Base-by-base conservation (phyloP, 2,329 filamentous ascomycete species). In the Diaporthe citrichinensis region DNA sequence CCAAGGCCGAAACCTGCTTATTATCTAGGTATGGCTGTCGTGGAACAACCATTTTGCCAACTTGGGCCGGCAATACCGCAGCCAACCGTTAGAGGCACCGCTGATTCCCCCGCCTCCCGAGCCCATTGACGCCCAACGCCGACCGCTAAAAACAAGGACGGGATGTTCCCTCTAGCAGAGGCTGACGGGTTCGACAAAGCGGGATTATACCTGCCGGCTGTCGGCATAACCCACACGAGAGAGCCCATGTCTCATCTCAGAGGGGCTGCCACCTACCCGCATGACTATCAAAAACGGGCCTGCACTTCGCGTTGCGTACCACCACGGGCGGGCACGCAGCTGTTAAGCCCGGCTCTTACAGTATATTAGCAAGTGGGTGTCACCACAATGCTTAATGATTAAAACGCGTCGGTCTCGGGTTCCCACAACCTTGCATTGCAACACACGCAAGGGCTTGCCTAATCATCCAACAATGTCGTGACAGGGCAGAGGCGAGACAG, bases 71-170 rank as follows among this genome's bases (percentile, higher is more conserved):
- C 28, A 46, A 28, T 15, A 65, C 23, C 34, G 36, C 59, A 73
- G 71, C 71, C 71, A 73, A 46, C 71, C 51, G 25, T 28, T n/a
- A 15, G n/a, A 14, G 12, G 25, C 25, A 20, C 62, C 25, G 28
- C 62, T 51, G 62, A 12, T 36, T 28, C 44, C 44, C 46, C 71
- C 71, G 58, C 71, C 36, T 62, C 71, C 51, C 61, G 34, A 55
- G 25, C 59, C 71, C 25, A 44, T 65, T 73, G 71, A 73, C 71
- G 58, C 71, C 71, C 71, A 65, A 73, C 71, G 58, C 58, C 46
- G 46, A 34, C 34, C 10, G 39, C 53, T 61, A 15, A 65, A 39
- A 73, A 46, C 61, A 65, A 34, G 25, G 49, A 69, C 46, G 71
- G 58, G 71, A 73, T 73, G 25, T 65, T 44, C 71, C 58, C 58